Percentiles rank a stretch among this genome's conserved stretches.
Evolutionary conservation across 2,329 filamentous ascomycete species (phyloP).

Genomic region (Neoarthrinium moseri): DNA sequence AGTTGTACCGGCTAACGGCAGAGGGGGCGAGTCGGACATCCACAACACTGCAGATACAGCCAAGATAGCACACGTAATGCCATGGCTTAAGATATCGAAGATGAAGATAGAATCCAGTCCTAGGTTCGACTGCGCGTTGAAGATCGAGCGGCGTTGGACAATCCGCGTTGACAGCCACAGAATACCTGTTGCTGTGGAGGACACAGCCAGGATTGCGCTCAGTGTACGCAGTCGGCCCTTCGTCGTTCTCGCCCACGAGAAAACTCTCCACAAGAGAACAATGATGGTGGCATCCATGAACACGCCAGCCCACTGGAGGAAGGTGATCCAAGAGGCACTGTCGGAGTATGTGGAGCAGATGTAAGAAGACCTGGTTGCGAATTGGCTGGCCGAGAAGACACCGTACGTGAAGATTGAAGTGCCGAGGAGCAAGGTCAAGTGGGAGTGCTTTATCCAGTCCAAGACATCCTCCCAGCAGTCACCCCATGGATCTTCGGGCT

Average conservation of each 20-base stretch:
- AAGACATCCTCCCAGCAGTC: conserved; percentile 46
- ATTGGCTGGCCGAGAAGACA: conserved; percentile 37
- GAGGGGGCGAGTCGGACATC: conserved; percentile 44
- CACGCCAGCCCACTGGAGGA: conserved; percentile 44
- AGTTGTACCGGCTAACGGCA: conserved; percentile 40
- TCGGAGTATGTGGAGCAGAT: conserved; percentile 48
- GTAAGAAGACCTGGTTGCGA: conserved; percentile 45
- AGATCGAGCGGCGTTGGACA: conserved; percentile 21
- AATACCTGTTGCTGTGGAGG: conserved; percentile 36
- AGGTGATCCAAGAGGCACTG: conserved; percentile 31
- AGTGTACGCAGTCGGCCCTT: conserved; percentile 45
- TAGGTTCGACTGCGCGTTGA: conserved; percentile 22
- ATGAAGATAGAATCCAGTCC: conserved; percentile 44
- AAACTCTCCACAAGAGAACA: conserved; percentile 48
- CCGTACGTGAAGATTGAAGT: conserved; percentile 40
- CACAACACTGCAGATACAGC: conserved; percentile 44
- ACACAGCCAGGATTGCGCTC: conserved; percentile 38
- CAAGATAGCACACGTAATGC: conserved; percentile 42
- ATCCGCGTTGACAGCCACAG: conserved; percentile 34
- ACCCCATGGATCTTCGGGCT: conserved; percentile 43
- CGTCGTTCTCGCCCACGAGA: conserved; percentile 50
- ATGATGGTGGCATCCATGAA: conserved; percentile 45
- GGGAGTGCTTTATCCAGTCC: conserved; percentile 44
- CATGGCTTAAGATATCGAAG: conserved; percentile 49
- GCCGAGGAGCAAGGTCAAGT: conserved; percentile 34